Percentiles rank a stretch among this genome's conserved stretches.
Evolutionary conservation across 495 filamentous ascomycete species (phyloP).

Genomic region (Xylaria grammica): DNA sequence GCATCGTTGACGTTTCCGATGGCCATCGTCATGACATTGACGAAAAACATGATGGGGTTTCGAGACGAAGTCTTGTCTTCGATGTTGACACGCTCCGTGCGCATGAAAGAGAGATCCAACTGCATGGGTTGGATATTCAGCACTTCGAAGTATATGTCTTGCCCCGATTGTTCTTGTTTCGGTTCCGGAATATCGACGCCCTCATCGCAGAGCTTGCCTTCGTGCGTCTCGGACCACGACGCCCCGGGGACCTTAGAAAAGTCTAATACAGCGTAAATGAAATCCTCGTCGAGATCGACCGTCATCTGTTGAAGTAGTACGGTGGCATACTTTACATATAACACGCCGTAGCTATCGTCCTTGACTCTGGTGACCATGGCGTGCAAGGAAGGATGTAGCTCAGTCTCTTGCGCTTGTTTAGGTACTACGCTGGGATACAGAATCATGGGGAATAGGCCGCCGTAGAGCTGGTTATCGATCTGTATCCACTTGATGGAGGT

Average conservation of each 20-base stretch:
- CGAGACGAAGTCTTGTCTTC: slow-evolving; percentile 89
- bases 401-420: slow-evolving; percentile 96
- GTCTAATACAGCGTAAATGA: slow-evolving; percentile 93
- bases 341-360: slow-evolving; percentile 95
- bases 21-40: slow-evolving; percentile 98
- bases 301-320: slow-evolving; percentile 97
- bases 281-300: slow-evolving; percentile 95
- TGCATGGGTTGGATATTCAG: slow-evolving; percentile 98
- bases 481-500: slow-evolving; percentile 97
- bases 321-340: slow-evolving; percentile 98
- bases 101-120: slow-evolving; percentile 93
- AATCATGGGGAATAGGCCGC: slow-evolving; percentile 96
- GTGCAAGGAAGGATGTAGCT: slow-evolving; percentile 93
- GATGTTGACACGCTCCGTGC: slow-evolving; percentile 93
- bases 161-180: slow-evolving; percentile 76
- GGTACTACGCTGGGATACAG: slow-evolving; percentile 98
- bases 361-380: slow-evolving; percentile 91
- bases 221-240: slow-evolving; percentile 82
- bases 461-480: slow-evolving; percentile 98
- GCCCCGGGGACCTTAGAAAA: slow-evolving; percentile 94
- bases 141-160: slow-evolving; percentile 97
- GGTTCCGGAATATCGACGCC: slow-evolving; percentile 91
- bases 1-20: slow-evolving; percentile 99
- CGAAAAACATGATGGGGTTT: slow-evolving; percentile 96
- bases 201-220: slow-evolving; percentile 86